A percentile compares a stretch with the other conserved stretches of the same genome.
These are phyloP conservation scores for Ploettnerulaceae sp. DNA, from an alignment of 2,329 filamentous ascomycete species.

Conservation along the genomic window DNA sequence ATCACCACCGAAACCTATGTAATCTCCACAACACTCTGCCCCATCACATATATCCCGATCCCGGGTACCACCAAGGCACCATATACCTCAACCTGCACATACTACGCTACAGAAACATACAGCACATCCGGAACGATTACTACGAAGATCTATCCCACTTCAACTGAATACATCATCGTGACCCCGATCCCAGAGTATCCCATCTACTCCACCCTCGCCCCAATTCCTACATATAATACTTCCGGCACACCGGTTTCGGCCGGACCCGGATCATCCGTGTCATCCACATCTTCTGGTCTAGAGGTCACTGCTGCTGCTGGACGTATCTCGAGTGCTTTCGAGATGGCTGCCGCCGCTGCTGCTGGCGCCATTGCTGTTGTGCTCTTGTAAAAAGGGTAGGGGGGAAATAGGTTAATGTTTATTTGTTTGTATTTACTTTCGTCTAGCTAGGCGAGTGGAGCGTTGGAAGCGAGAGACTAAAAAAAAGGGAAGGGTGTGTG, in stretches of 20 bases:
- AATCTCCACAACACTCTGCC: constrained; percentile 10
- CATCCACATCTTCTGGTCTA: constrained; percentile 4
- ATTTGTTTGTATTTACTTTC: constrained; percentile 1
- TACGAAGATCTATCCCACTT: constrained; percentile 6
- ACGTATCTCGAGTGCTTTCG: constrained; percentile 8
- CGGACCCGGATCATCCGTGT: constrained; percentile 7
- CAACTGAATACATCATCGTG: constrained; percentile 13
- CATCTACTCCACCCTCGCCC: background rate
- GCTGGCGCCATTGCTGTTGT: constrained; percentile 14
- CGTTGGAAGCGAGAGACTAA: background rate
- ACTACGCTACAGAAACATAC: constrained; percentile 12
- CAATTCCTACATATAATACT: background rate
- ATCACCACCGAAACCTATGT: constrained; percentile 10
- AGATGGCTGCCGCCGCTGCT: constrained; percentile 14
- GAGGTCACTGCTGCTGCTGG: constrained; percentile 16
- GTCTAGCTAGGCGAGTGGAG: background rate
- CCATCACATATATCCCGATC: constrained; percentile 3
- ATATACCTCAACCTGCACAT: constrained; percentile 4
- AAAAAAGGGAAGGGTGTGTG: background rate
- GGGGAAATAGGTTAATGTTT: no score
- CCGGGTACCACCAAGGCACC: background rate
- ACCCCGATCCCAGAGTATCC: background rate
- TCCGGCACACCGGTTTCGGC: background rate
- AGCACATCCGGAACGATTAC: constrained; percentile 16
- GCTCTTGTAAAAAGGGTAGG: constrained; percentile 11